Base-by-base conservation (phyloP, 306 rosid genomes). In the Corylus heterophylla region DNA sequence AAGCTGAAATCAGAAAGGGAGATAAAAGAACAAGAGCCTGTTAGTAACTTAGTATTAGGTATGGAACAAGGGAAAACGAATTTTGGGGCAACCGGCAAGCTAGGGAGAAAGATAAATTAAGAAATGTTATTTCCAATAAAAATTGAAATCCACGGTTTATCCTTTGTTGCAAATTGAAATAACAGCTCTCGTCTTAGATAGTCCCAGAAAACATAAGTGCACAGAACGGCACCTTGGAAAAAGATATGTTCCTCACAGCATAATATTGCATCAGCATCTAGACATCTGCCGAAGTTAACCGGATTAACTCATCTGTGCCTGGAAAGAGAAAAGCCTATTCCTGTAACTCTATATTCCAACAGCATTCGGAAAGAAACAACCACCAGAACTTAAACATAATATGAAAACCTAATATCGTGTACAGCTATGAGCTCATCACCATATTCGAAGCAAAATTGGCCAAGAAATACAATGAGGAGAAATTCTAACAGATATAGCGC, bases 281-380 rank as follows among this genome's bases (percentile, higher is more conserved):
- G 45, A 76, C 59, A 76, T 29, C 59, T 75, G 71, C 51, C 12
- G 20, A 35, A 75, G 78, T 31, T 62, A 29, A 35, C 47, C 18
- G 9, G 70, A 64, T 14, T 35, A 35, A 64, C 22, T 35, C 70
- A 37, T 64, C 45, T 35, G 45, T 35, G 18, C 22, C 70, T 13
- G n/a, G 4, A 64, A 7, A 64, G 48, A 35, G 14, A 58, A 58
- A 14, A 64, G 5, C 70, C 70, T 4, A 58, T 58, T 58, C 66
- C 31, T n/a, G 4, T 11, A 64, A 31, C 25, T 12, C 22, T 7
- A 58, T 6, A 55, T 55, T 7, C 25, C 27, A n/a, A 55, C 27
- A n/a, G 25, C 27, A 55, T 17, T 55, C 2, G 52, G 14, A 55
- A n/a, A 7, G 25, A n/a, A n/a, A 55, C 8, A 2, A n/a, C 20